phyloP scores from a whole-genome alignment of 805 yeast species.

The Candida pseudoglaebosa region DNA sequence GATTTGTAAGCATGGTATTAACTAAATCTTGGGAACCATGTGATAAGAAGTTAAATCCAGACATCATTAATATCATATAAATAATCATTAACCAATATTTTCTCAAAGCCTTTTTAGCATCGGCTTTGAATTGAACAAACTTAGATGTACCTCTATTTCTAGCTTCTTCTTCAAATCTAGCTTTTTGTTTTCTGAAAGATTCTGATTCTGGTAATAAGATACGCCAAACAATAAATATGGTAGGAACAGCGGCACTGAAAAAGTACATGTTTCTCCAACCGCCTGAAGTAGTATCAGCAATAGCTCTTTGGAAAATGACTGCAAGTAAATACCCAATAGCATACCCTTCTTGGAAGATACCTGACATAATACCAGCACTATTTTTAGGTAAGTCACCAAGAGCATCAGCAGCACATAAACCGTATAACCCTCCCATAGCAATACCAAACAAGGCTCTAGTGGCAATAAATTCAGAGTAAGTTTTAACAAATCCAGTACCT shows the following conservation, averaged over 20 bases:
- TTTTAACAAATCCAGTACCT: slow-evolving; percentile 62
- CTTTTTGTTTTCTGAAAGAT: slow-evolving; percentile 31
- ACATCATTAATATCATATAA: slow-evolving; percentile 43
- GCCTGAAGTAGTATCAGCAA: slow-evolving; percentile 38
- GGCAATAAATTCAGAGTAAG: slow-evolving; percentile 54
- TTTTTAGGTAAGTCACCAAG: slow-evolving; percentile 58
- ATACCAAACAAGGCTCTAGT: slow-evolving; percentile 65
- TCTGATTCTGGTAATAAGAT: slow-evolving; percentile 57
- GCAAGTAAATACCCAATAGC: slow-evolving; percentile 67
- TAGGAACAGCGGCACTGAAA: slow-evolving; percentile 69
- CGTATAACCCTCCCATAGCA: slow-evolving; percentile 70
- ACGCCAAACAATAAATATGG: slow-evolving; percentile 57
- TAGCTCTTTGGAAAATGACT: slow-evolving; percentile 62
- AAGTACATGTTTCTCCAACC: slow-evolving; percentile 72
- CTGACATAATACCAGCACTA: slow-evolving; percentile 61
- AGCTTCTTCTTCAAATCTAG: slow-evolving; percentile 9
- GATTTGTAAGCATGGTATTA: slow-evolving; percentile 58
- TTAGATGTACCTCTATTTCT: slow-evolving; percentile 10
- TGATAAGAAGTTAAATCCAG: slow-evolving; percentile 67
- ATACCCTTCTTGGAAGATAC: slow-evolving; percentile 54
- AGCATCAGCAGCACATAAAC: slow-evolving; percentile 62
- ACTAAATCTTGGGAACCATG: slow-evolving; percentile 75
- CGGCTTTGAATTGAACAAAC: slow-evolving; percentile 9
- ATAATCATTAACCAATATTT: slow-evolving; percentile 29
- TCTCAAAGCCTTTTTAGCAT: slow-evolving; percentile 13